Base-by-base conservation (phyloP, 129 eudicot species). In the Lactuca sativa region DNA sequence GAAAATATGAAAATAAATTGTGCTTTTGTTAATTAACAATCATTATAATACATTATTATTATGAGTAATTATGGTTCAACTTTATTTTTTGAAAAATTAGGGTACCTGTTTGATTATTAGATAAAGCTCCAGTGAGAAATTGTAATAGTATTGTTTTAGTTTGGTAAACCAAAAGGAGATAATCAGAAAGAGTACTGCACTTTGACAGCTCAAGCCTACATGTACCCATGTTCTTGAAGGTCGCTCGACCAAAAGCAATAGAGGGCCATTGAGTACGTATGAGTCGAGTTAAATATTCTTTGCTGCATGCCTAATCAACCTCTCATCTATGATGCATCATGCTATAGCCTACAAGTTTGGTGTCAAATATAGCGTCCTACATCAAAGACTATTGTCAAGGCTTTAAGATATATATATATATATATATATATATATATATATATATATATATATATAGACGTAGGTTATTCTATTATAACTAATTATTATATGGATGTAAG, bases 181-280 rank as follows among this genome's bases (percentile, higher is more conserved):
- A 25, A 34, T 52, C 11, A 17, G 62, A 51, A 33, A 66, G 59
- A 48, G 30, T 25, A 25, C 58, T 15, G 33, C 79, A 74, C 60
- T 52, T 68, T 68, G 80, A 76, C 80, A 76, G 58, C 80, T 52
- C 69, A 68, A 67, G 9, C 56, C 80, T 68, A 76, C 62, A 48
- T 69, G 75, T 54, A 69, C 75, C 80, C 70, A 76, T 38, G 80
- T 76, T 76, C 80, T 62, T 76, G 58, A 62, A 51, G 72, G 75
- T 41, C 57, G 65, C 37, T 64, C 56, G 49, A 31, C 16, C 13
- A 43, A 43, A 9, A 9, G 44, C 44, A 40, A 40, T 1, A 40
- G 44, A 40, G 74, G 18, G 37, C 38, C 56, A 68, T 60, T 63
- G 61, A 60, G 43, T 52, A 40, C 21, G 5, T 25, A 61, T 56